phyloP scores from a whole-genome alignment of 106 monocot species.

The Acorus gramineus region DNA sequence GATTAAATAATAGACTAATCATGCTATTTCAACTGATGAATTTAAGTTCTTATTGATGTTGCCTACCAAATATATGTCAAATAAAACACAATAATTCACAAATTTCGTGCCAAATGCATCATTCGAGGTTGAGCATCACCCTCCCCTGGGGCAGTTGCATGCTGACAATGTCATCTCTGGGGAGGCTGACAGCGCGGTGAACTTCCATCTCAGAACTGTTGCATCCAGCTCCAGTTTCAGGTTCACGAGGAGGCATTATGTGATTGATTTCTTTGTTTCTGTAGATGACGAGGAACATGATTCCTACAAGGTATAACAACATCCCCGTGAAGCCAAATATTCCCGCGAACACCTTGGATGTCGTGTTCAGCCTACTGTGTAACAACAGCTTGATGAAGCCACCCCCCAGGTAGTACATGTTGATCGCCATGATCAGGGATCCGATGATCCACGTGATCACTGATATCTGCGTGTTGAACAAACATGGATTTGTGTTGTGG shows the following conservation, averaged over 20 bases:
- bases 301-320: conserved; percentile 44
- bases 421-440: conserved; percentile 72
- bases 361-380: conserved; percentile 26
- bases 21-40: too few relatives aligned
- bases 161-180: conserved; percentile 76
- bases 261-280: conserved; percentile 56
- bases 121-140: too few relatives aligned
- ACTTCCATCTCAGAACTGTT: conserved; percentile 5
- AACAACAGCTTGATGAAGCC: conserved; percentile 61
- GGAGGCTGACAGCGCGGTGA: conserved; percentile 17
- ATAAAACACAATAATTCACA: too few relatives aligned
- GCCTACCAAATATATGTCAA: too few relatives aligned
- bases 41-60: too few relatives aligned
- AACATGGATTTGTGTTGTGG: neutral
- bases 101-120: too few relatives aligned
- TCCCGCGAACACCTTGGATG: conserved; percentile 48
- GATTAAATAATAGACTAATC: too few relatives aligned
- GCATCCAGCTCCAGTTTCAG: conserved; percentile 21
- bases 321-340: conserved; percentile 77
- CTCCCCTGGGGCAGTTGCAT: conserved; percentile 62
- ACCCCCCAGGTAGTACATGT: conserved; percentile 66
- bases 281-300: conserved; percentile 59
- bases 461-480: conserved; percentile 39
- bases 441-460: conserved; percentile 74
- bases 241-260: conserved; percentile 33